Conservation (phyloP, 495 filamentous ascomycete genomes). For the Aspergillus heteromorphus region DNA sequence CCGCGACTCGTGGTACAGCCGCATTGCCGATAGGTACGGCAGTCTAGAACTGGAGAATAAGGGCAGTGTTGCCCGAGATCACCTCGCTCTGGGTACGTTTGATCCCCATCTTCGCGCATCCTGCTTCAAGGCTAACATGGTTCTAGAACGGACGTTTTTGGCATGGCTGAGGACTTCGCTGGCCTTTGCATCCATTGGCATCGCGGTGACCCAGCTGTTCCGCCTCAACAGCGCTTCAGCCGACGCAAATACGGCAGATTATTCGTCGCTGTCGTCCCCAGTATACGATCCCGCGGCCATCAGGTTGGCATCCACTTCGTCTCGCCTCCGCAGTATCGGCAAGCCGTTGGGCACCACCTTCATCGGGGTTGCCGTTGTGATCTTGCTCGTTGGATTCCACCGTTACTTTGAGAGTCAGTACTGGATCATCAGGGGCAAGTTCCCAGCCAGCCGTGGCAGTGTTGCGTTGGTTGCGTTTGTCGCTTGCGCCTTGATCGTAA, state of each 20-base stretch:
- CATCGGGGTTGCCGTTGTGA: constrained; percentile 76
- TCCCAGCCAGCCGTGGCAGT: constrained; percentile 85
- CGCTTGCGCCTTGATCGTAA: constrained; percentile 63
- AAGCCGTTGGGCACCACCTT: constrained; percentile 95
- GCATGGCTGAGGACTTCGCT: constrained; percentile 95
- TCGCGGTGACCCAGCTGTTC: constrained; percentile 94
- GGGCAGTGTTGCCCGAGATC: constrained; percentile 90
- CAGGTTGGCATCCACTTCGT: constrained; percentile 9
- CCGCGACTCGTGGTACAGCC: constrained; percentile 44
- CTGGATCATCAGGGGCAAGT: constrained; percentile 91
- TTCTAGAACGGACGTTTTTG: constrained; percentile 86
- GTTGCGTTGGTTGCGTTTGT: constrained; percentile 71
- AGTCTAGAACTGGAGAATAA: constrained; percentile 93
- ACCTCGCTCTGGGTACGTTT: constrained; percentile 79
- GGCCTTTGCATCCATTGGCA: constrained; percentile 93
- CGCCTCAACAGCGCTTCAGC: constrained; percentile 66
- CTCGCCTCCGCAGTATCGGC: constrained; percentile 68
- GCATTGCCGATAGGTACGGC: constrained; percentile 62
- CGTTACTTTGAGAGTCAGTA: constrained; percentile 63
- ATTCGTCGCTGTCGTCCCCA: constrained; percentile 16
- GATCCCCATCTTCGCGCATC: background rate
- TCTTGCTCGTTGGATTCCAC: constrained; percentile 77
- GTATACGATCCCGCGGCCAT: constrained; percentile 14
- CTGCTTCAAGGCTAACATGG: constrained; percentile 8
- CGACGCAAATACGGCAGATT: constrained; percentile 3